A percentile compares a stretch with the other conserved stretches of the same genome.
Evolutionary conservation across 495 filamentous ascomycete species (phyloP).

Genomic region (Alectoria sarmentosa): DNA sequence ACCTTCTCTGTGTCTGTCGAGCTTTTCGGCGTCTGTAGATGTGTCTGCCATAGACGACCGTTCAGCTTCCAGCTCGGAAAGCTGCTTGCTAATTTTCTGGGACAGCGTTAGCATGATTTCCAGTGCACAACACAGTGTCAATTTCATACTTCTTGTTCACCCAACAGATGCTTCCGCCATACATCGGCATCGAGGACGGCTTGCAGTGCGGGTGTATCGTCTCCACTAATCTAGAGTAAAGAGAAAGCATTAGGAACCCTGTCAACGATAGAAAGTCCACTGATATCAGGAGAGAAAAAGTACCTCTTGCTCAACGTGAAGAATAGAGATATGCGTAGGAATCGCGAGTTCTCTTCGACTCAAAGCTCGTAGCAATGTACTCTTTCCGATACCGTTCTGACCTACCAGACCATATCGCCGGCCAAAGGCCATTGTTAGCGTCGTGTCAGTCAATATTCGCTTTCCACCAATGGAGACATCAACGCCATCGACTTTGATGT

Average conservation of each 20-base stretch:
- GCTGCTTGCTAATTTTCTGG: constrained; percentile 75
- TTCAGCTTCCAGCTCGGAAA: constrained; percentile 74
- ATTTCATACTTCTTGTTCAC: constrained; percentile 70
- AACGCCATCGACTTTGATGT: constrained; percentile 95
- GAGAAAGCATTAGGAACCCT: neutral
- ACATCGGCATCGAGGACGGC: constrained; percentile 97
- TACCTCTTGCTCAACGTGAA: constrained; percentile 98
- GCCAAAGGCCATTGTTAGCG: constrained; percentile 83
- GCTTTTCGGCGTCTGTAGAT: constrained; percentile 70
- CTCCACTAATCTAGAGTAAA: constrained; percentile 68
- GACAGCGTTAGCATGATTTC: constrained; percentile 20
- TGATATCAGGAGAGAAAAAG: neutral
- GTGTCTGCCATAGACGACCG: constrained; percentile 77
- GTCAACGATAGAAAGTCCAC: neutral
- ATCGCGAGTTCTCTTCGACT: constrained; percentile 91
- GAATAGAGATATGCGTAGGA: constrained; percentile 94
- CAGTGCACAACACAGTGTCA: neutral
- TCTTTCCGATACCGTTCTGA: constrained; percentile 99
- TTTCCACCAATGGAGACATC: constrained; percentile 87
- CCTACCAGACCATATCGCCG: constrained; percentile 95
- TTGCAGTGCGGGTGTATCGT: constrained; percentile 92
- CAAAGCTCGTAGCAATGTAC: constrained; percentile 82
- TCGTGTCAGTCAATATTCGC: constrained; percentile 85
- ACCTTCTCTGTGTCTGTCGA: constrained; percentile 83
- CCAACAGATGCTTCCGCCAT: constrained; percentile 92